phyloP scores from a whole-genome alignment of 2,329 filamentous ascomycete species.

The Allantophomopsis cytisporea region DNA sequence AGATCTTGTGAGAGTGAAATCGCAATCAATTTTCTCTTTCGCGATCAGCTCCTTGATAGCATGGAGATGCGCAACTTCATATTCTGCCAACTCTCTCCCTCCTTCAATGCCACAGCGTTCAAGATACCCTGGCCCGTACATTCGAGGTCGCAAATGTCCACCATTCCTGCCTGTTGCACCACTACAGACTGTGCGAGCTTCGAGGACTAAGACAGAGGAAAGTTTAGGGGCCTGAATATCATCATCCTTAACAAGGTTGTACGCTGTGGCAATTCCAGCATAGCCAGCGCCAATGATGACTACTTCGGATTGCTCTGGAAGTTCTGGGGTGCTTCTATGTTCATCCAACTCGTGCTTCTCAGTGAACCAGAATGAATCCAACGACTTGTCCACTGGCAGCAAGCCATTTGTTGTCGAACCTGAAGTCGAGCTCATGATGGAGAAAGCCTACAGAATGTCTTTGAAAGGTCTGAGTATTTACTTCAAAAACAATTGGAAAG shows the following conservation, averaged over 20 bases:
- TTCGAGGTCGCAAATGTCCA: constrained; percentile 27
- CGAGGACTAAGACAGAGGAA: constrained; percentile 20
- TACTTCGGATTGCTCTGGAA: constrained; percentile 9
- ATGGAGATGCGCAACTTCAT: constrained; percentile 24
- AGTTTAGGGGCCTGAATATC: constrained; percentile 6
- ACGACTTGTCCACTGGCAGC: too few relatives aligned
- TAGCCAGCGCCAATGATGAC: constrained; percentile 14
- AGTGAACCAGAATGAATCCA: constrained; percentile 5
- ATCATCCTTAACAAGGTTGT: constrained; percentile 16
- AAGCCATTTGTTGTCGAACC: too few relatives aligned
- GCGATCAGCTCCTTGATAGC: constrained; percentile 24
- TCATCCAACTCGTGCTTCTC: constrained; percentile 7
- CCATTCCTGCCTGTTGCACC: constrained; percentile 30
- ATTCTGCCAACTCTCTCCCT: constrained; percentile 22
- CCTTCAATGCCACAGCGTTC: constrained; percentile 19
- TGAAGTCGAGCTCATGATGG: too few relatives aligned
- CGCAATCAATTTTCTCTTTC: constrained; percentile 26
- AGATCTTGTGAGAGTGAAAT: constrained; percentile 22
- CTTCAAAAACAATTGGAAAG: too few relatives aligned
- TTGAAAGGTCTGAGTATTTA: too few relatives aligned
- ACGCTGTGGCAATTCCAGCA: constrained; percentile 7
- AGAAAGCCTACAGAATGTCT: too few relatives aligned
- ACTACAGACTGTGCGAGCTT: constrained; percentile 25
- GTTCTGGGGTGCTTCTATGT: constrained; percentile 5
- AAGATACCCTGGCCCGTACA: constrained; percentile 20